Evolutionary conservation across 208 protist genomes (phyloP).

Genomic region (Ichthyophonus hoferi): DNA sequence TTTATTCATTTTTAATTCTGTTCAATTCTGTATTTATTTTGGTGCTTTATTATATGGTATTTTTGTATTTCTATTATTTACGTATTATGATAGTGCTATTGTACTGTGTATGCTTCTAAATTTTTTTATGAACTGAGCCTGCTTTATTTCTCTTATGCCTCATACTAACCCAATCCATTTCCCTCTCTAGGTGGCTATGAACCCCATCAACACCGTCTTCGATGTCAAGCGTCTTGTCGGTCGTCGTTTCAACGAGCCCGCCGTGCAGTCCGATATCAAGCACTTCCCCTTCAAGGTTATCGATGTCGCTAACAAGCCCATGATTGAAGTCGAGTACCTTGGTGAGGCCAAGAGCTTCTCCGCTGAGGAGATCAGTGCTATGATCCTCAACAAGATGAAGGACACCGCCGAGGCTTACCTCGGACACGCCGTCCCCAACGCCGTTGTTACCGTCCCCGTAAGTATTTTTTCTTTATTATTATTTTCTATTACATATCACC

Average conservation of each 20-base stretch:
- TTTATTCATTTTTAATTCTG: background rate
- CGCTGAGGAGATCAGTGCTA: constrained; percentile 84
- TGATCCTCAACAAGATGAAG: constrained; percentile 89
- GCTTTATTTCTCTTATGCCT: background rate
- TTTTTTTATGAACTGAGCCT: background rate
- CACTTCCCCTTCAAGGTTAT: constrained; percentile 81
- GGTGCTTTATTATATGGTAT: background rate
- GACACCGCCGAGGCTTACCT: constrained; percentile 89
- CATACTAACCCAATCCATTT: background rate
- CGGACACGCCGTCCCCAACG: constrained; percentile 80
- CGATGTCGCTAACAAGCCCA: constrained; percentile 67
- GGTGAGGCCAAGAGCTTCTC: constrained; percentile 73
- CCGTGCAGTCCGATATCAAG: constrained; percentile 62
- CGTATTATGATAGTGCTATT: background rate
- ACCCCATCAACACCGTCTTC: constrained; percentile 83
- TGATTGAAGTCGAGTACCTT: constrained; percentile 72
- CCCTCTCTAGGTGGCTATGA: constrained; percentile 60
- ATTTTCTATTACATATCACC: no score
- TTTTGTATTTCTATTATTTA: background rate
- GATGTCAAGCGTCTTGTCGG: constrained; percentile 81
- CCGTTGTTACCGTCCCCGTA: constrained; percentile 87
- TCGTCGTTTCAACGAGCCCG: constrained; percentile 53
- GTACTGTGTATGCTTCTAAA: background rate
- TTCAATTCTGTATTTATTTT: background rate
- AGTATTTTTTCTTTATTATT: no score